Base-by-base conservation (phyloP, 768 basidiomycete genomes). In the Gloeopeniophorella convolvens region DNA sequence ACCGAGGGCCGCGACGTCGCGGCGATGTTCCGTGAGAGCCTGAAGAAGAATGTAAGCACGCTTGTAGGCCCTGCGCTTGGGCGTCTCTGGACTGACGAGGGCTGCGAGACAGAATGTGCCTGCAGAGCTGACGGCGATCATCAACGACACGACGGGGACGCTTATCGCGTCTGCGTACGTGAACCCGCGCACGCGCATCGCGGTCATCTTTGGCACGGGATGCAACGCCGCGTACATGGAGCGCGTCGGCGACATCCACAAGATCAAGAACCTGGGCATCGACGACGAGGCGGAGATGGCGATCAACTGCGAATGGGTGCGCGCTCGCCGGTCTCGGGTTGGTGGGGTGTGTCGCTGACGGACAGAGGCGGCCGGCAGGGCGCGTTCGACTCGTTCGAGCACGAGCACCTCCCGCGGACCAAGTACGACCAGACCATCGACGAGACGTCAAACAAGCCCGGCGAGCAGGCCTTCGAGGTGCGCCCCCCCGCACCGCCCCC, bases 141-240 rank as follows among this genome's bases (percentile, higher is more conserved):
- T 97, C 67, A 97, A 97, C 65, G 96, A 99, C 68, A 98, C 96
- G 0, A 99, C 96, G 3, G 96, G 96, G 23, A 95, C 95, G 2
- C 79, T 99, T 23, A 93, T 99, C 60, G 96, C 96, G 10, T 96
- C 94, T 1, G 84, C 89, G 69, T 99, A 99, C 60, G 93, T 97
- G 56, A 89, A 89, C 64, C 86, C 91, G 0, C 72, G 64, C 60
- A 94, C 95, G 32, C 89, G 88, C 65, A 94, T 97, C 60, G 96
- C 91, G 1, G 85, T 88, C 62, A 98, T 99, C 61, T 95, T 98
- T 61, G 96, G 96, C 32, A 99, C 96, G 6, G 96, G 96, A 0
- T 97, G 94, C 65, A 98, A 98, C 65, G 95, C 95, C 0, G 95
- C 95, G 5, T 97, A 97, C 63, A 94, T 96, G 90, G 95, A 99